Evolutionary conservation across 1,139 yeast species (phyloP).

Genomic region (Candida smagusa): DNA sequence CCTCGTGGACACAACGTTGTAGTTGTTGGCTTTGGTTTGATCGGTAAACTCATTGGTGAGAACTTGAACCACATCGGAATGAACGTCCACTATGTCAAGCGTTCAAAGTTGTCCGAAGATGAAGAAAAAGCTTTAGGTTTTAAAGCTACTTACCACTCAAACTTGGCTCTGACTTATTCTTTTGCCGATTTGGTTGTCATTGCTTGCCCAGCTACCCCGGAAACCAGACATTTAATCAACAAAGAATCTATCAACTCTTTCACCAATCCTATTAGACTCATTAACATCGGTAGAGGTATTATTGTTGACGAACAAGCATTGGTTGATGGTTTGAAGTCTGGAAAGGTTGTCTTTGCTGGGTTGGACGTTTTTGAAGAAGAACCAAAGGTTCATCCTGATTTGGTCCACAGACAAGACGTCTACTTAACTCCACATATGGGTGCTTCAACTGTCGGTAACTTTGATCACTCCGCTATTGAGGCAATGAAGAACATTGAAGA

Average conservation of each 20-base stretch:
- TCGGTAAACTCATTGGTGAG: slow-evolving; percentile 20
- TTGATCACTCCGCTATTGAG: slow-evolving; percentile 43
- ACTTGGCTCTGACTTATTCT: slow-evolving; percentile 20
- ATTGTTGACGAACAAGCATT: slow-evolving; percentile 73
- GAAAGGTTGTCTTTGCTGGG: slow-evolving; percentile 71
- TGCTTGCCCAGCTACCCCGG: slow-evolving; percentile 64
- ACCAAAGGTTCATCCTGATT: slow-evolving; percentile 53
- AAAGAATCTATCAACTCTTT: slow-evolving; percentile 45
- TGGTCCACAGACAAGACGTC: slow-evolving; percentile 63
- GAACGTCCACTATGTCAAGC: slow-evolving; percentile 24
- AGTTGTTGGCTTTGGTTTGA: slow-evolving; percentile 24
- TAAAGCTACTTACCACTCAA: slow-evolving; percentile 15
- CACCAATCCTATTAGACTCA: slow-evolving; percentile 53
- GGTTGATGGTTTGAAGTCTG: slow-evolving; percentile 61
- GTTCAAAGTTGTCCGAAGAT: slow-evolving; percentile 11
- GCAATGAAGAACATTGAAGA: slow-evolving; percentile 18
- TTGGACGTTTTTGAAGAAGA: slow-evolving; percentile 77
- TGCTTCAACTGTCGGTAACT: slow-evolving; percentile 58
- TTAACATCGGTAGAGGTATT: slow-evolving; percentile 76
- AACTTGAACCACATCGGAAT: slow-evolving; percentile 21
- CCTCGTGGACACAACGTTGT: slow-evolving; percentile 24
- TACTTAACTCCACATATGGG: slow-evolving; percentile 76
- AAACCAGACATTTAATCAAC: slow-evolving; percentile 57
- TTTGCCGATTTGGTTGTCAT: slow-evolving; percentile 59
- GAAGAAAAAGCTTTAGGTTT: slow-evolving; percentile 15